Evolutionary conservation across 352 stramenopile species (phyloP).

Genomic region (Peronosclerospora sorghi): DNA sequence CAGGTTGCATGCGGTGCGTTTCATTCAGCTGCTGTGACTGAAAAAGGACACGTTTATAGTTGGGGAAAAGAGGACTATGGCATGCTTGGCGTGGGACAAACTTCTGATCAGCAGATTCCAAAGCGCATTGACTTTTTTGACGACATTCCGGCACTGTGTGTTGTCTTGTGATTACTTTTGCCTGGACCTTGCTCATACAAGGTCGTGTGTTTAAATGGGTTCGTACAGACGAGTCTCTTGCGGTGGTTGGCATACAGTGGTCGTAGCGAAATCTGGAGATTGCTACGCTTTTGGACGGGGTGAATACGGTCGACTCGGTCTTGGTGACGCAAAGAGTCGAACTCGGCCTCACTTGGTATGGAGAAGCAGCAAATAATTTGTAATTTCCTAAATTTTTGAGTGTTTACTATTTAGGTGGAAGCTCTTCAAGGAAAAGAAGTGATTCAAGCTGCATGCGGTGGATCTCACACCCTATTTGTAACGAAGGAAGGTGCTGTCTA

Average conservation of each 20-base stretch:
- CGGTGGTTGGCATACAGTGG: slow-evolving; percentile 73
- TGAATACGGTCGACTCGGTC: slow-evolving; percentile 77
- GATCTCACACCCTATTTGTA: slow-evolving; percentile 82
- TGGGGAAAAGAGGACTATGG: slow-evolving; percentile 84
- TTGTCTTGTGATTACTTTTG: slow-evolving; percentile 6
- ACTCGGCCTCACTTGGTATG: slow-evolving; percentile 49
- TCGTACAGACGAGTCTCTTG: slow-evolving; percentile 56
- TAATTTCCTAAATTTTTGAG: slow-evolving; percentile 2
- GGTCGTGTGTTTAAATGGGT: not conserved
- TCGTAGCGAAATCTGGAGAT: slow-evolving; percentile 59
- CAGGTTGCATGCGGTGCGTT: slow-evolving; percentile 76
- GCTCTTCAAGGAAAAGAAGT: slow-evolving; percentile 47
- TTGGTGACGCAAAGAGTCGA: slow-evolving; percentile 69
- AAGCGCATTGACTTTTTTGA: slow-evolving; percentile 58
- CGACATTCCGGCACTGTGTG: slow-evolving; percentile 49
- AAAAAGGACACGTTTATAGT: slow-evolving; percentile 57
- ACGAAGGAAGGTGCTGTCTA: slow-evolving; percentile 77
- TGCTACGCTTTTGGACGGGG: slow-evolving; percentile 71
- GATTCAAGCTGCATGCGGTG: slow-evolving; percentile 66
- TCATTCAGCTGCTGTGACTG: slow-evolving; percentile 68
- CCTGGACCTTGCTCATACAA: slow-evolving; percentile 1
- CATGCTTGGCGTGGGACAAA: slow-evolving; percentile 76
- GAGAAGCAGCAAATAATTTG: not conserved
- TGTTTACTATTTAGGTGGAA: slow-evolving; percentile 28
- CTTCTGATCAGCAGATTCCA: slow-evolving; percentile 51